These are phyloP conservation scores for Penicillium ucsense DNA, from an alignment of 495 filamentous ascomycete species.

Conservation along the genomic window DNA sequence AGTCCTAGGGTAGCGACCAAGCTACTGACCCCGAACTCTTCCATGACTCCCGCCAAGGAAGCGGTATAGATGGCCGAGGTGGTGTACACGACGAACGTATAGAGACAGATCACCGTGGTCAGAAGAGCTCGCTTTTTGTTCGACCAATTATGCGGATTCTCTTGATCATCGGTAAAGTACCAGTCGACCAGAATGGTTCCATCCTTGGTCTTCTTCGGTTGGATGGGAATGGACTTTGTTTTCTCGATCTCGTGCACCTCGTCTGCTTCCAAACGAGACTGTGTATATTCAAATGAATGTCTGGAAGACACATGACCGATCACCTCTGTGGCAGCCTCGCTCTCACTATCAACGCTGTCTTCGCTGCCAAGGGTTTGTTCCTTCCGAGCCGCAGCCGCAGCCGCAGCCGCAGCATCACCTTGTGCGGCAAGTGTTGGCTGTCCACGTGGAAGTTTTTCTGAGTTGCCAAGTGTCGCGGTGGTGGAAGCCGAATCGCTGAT, in stretches of 20 bases:
- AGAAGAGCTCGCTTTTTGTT: slow-evolving; percentile 15
- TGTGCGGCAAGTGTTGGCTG: too few species aligned
- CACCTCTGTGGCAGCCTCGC: slow-evolving; percentile 1
- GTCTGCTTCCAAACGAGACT: slow-evolving; percentile 32
- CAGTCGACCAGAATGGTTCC: slow-evolving; percentile 42
- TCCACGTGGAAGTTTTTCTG: too few species aligned
- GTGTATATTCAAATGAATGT: slow-evolving; percentile 23
- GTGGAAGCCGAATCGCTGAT: slow-evolving; percentile 4
- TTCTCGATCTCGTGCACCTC: slow-evolving; percentile 24
- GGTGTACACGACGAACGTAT: slow-evolving; percentile 29
- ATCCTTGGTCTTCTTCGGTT: slow-evolving; percentile 30
- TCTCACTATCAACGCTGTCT: too few species aligned
- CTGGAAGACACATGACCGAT: slow-evolving; percentile 8
- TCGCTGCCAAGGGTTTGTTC: too few species aligned
- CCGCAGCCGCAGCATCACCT: too few species aligned
- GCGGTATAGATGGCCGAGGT: slow-evolving; percentile 26
- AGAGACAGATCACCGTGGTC: slow-evolving; percentile 20
- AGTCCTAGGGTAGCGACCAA: slow-evolving; percentile 37
- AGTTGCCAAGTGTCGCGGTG: background rate
- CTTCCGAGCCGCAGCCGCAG: too few species aligned
- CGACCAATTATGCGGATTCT: slow-evolving; percentile 49
- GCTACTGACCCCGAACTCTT: slow-evolving; percentile 30
- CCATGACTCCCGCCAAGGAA: slow-evolving; percentile 22
- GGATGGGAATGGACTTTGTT: slow-evolving; percentile 38
- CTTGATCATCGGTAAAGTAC: slow-evolving; percentile 43